Base-by-base conservation (phyloP, 2,329 filamentous ascomycete genomes). In the Fusarium sp. region DNA sequence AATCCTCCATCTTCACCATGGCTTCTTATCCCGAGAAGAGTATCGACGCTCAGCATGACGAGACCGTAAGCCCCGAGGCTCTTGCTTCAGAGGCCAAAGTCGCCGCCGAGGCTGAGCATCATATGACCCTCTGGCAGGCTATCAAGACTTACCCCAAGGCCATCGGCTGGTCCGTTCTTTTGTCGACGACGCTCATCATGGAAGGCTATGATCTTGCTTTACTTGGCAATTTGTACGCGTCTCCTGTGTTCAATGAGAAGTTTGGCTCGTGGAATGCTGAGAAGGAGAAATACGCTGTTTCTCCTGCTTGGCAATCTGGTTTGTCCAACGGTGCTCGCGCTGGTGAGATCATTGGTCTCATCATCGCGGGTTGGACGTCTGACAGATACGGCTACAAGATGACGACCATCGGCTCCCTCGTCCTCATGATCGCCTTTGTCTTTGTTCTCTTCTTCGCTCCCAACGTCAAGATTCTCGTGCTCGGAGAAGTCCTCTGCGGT, bases 261-360 rank as follows among this genome's bases (percentile, higher is more conserved):
- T 89, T 85, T 67, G 87, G 87, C n/a, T 69, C 80, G 0, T 81
- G 79, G 31, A 75, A 80, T 17, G 69, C 74, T 4, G 70, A 73
- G 4, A 79, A 80, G 6, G 82, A 80, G 4, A 83, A 82, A 35
- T 87, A 87, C 63, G 81, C 84, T 41, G 81, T 91, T 31, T 84
- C 86, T 3, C 86, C 88, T 0, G 82, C 85, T 1, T 91, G 90
- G 90, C 89, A 90, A 77, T 86, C 87, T 1, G 89, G 84, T 0
- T 77, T 91, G 6, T 85, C 84, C 12, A 90, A 89, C 63, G 89
- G 86, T 22, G 85, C 86, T 0, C 81, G 85, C 4, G 85, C 85
- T 3, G 89, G 89, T 18, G 85, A 88, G 74, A 88, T 91, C 57
- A 74, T 90, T 15, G 89, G 89, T 0, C 80, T 90, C 5, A 82